Base-by-base conservation (phyloP, 2,329 filamentous ascomycete genomes). In the Colletotrichum lupini region DNA sequence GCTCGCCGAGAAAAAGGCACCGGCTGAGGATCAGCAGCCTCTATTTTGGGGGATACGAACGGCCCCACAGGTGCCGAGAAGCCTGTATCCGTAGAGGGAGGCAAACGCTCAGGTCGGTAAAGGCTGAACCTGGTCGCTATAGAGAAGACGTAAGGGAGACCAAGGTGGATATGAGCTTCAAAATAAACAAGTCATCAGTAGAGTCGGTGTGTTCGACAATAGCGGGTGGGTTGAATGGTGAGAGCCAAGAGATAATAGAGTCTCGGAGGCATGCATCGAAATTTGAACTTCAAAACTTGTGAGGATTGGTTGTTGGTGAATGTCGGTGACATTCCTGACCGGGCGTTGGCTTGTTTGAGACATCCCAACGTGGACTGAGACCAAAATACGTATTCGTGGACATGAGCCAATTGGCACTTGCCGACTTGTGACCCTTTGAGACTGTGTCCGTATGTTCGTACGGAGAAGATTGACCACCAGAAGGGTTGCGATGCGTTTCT, bases 1-100 rank as follows among this genome's bases (percentile, higher is more conserved):
- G 49, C 58, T 55, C 24, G 53, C 37, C n/a, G n/a, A 53, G 19
- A 22, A 26, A 42, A 52, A 68, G 49, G 64, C 58, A 62, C 22
- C 46, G 52, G 64, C 49, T 28, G 52, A 42, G 28, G 69, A 72
- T 63, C 68, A 58, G 64, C 64, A 26, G 32, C 16, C n/a, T 26
- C 53, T 58, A n/a, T 68, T 57, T 62, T 59, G 53, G 37, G 22
- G 64, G 57, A 72, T 68, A 68, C 64, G 64, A 71, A 62, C 32
- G 16, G 64, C 32, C 53, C 68, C 68, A 72, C 64, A 62, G 35
- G 68, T 52, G 37, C 52, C 32, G 49, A 35, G 52, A 19, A 67
- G 28, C 32, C 62, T 52, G 62, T 65, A 26, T 26, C 62, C 37
- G 62, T 65, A 26, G 42, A 9, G 24, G 30, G n/a, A 32, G 66